Evolutionary conservation across 2,329 filamentous ascomycete species (phyloP).

Genomic region (Talaromyces sp.): DNA sequence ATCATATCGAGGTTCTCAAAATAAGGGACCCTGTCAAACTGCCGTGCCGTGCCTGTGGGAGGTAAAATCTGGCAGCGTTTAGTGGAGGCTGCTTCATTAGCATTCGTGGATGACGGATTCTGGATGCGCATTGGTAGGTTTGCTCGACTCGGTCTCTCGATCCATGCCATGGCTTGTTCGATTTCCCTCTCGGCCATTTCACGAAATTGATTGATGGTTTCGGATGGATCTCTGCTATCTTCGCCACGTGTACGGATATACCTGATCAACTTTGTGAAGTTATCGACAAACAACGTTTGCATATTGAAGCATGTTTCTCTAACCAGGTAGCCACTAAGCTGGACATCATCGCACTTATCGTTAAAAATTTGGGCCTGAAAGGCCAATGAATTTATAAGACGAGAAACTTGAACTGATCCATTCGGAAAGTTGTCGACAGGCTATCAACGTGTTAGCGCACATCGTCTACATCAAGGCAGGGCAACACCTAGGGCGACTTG

Average conservation of each 20-base stretch:
- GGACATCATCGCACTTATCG: not conserved
- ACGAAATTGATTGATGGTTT: not conserved
- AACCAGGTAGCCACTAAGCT: not conserved
- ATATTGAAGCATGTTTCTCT: not conserved
- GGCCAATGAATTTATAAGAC: not conserved
- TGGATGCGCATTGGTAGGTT: not conserved
- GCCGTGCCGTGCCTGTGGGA: not conserved
- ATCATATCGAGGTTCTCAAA: not conserved
- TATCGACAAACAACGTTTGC: not conserved
- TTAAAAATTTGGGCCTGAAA: not conserved
- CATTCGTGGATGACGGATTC: not conserved
- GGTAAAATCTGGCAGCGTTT: not conserved
- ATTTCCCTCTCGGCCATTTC: not conserved
- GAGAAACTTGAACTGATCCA: not conserved
- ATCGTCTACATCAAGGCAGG: not conserved
- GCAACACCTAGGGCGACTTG: not conserved
- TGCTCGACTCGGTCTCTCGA: not conserved
- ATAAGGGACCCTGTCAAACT: not conserved
- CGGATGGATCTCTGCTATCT: not conserved
- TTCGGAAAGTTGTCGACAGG: not conserved
- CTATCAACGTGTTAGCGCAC: not conserved
- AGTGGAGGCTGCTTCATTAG: not conserved
- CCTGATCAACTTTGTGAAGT: not conserved
- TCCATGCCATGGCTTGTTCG: not conserved
- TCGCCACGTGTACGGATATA: not conserved